These are phyloP conservation scores for Alternaria ethzedia DNA, from an alignment of 2,329 filamentous ascomycete genomes.

Conservation along the genomic window DNA sequence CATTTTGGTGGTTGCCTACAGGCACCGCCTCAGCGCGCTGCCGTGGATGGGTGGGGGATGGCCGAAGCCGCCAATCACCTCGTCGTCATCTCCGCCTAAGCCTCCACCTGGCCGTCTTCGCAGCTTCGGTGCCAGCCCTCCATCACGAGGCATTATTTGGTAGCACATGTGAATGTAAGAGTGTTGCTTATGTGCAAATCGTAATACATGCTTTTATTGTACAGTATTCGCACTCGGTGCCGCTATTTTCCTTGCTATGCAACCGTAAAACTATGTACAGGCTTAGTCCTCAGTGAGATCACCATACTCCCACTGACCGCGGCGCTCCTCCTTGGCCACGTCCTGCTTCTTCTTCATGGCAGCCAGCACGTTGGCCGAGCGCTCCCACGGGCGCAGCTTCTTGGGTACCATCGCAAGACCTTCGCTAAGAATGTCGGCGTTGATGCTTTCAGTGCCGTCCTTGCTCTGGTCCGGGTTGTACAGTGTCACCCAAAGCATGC, in stretches of 20 bases:
- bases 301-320: constrained; percentile 98
- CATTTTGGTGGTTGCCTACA: constrained; percentile 41
- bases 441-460: constrained; percentile 78
- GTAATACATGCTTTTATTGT: not conserved
- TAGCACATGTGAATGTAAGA: not conserved
- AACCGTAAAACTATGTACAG: not conserved
- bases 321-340: constrained; percentile 77
- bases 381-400: constrained; percentile 93
- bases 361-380: constrained; percentile 72
- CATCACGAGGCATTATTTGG: not conserved
- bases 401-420: constrained; percentile 89
- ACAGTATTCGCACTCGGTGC: not conserved
- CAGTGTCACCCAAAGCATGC: constrained; percentile 82
- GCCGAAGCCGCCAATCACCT: constrained; percentile 11
- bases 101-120: constrained; percentile 1
- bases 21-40: constrained; percentile 18
- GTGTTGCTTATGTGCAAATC: not conserved
- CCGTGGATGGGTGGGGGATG: constrained; percentile 7
- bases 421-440: constrained; percentile 82
- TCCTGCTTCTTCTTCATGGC: constrained; percentile 75
- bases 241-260: not conserved
- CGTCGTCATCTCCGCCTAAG: constrained; percentile 9
- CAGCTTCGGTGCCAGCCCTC: not conserved
- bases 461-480: constrained; percentile 74
- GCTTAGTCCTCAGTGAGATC: constrained; percentile 75